Conservation (phyloP, 371 early-diverging fungal species). For the Massospora cicadina region DNA sequence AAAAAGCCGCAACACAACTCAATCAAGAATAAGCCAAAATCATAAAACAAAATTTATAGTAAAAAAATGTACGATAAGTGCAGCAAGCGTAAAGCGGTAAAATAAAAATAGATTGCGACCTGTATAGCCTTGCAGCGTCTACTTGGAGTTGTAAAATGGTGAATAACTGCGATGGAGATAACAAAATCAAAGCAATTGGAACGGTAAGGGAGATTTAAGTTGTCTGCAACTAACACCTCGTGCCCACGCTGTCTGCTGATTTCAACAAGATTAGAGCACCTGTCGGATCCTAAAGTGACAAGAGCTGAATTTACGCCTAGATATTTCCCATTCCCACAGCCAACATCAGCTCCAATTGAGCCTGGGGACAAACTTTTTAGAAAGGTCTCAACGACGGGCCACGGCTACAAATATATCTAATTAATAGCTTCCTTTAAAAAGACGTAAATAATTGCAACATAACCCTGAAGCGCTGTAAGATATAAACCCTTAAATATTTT, state of each 20-base stretch:
- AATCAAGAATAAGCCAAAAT: too few relatives aligned
- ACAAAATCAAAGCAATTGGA: constrained; percentile 66
- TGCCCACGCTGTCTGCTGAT: constrained; percentile 57
- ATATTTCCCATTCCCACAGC: constrained; percentile 97
- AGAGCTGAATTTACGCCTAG: constrained; percentile 62
- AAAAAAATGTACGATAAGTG: too few relatives aligned
- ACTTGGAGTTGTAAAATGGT: constrained; percentile 73
- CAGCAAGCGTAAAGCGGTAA: too few relatives aligned
- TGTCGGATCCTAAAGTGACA: constrained; percentile 67
- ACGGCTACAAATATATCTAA: too few relatives aligned
- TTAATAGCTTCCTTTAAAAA: too few relatives aligned
- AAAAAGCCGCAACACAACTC: too few relatives aligned
- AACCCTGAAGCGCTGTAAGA: too few relatives aligned
- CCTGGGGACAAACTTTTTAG: constrained; percentile 36
- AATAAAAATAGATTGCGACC: constrained; percentile 12
- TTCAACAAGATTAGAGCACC: constrained; percentile 60
- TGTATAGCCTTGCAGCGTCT: constrained; percentile 52
- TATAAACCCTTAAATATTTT: too few relatives aligned
- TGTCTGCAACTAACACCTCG: constrained; percentile 76
- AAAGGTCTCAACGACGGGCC: constrained; percentile 90
- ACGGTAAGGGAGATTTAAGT: constrained; percentile 57
- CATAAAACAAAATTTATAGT: too few relatives aligned
- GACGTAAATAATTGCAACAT: too few relatives aligned
- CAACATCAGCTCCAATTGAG: constrained; percentile 79
- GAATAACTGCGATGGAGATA: constrained; percentile 90